phyloP scores from a whole-genome alignment of 331 rosid species.

The Acacia pycnantha region DNA sequence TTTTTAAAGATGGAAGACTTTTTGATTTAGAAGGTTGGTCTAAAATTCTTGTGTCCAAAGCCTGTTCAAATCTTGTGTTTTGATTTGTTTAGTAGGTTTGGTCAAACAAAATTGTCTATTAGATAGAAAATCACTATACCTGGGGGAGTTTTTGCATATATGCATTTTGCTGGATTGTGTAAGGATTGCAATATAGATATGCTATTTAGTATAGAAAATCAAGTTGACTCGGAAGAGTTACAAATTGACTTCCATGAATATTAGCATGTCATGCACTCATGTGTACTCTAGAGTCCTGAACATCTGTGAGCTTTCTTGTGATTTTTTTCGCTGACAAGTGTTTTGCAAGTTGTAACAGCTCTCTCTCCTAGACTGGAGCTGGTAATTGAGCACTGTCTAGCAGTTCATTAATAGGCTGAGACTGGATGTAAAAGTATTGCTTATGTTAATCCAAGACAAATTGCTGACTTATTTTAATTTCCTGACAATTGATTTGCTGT shows the following conservation, averaged over 20 bases:
- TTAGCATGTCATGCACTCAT: neutral
- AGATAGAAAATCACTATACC: neutral
- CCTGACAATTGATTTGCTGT: neutral
- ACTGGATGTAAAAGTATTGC: conserved; percentile 10
- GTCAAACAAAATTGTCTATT: too few relatives aligned
- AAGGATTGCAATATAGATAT: neutral
- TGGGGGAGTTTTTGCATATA: neutral
- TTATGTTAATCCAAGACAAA: conserved; percentile 15
- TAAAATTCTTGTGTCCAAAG: conserved; percentile 22
- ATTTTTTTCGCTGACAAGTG: neutral
- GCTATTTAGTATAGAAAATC: conserved; percentile 8
- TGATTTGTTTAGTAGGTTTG: neutral
- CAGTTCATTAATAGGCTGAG: neutral
- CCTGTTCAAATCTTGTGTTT: conserved; percentile 16
- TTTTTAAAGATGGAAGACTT: conserved; percentile 81
- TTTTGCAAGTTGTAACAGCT: conserved; percentile 11
- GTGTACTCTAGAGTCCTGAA: neutral
- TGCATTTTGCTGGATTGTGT: neutral
- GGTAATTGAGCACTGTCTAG: neutral
- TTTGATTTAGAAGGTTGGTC: conserved; percentile 81
- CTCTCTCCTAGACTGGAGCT: neutral
- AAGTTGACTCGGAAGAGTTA: conserved; percentile 21
- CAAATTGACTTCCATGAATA: conserved; percentile 16
- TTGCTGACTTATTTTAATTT: neutral
- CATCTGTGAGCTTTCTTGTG: conserved; percentile 10